Percentiles rank a stretch among this genome's conserved stretches.
Conservation (phyloP, 2,329 filamentous ascomycete genomes). For the Helminthosporium solani region DNA sequence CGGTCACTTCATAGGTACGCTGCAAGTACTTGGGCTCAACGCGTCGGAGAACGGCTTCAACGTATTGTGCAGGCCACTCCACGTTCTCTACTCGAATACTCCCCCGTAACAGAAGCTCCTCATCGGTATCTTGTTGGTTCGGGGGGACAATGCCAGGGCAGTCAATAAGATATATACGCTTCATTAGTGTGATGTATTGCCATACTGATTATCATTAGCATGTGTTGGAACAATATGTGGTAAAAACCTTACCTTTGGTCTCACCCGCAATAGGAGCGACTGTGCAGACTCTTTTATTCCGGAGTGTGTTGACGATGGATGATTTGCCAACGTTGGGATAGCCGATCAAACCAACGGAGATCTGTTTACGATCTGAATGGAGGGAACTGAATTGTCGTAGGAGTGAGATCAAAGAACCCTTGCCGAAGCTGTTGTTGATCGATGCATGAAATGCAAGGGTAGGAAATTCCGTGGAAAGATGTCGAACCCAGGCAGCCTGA, state of each 20-base stretch:
- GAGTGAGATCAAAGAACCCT: constrained; percentile 88
- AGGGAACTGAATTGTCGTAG: constrained; percentile 89
- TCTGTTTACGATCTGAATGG: constrained; percentile 88
- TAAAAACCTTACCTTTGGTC: constrained; percentile 60
- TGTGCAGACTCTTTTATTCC: constrained; percentile 90
- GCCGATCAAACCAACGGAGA: constrained; percentile 84
- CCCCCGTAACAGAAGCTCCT: constrained; percentile 85
- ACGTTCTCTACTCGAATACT: constrained; percentile 96
- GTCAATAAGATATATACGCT: constrained; percentile 91
- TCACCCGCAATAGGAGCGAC: constrained; percentile 94
- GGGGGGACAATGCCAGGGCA: constrained; percentile 96
- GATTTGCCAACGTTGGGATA: constrained; percentile 96
- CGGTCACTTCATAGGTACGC: constrained; percentile 85
- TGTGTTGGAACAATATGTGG: constrained; percentile 58
- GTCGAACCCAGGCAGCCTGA: constrained; percentile 89
- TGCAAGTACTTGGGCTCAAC: constrained; percentile 88
- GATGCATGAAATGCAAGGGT: constrained; percentile 93
- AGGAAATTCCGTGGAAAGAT: constrained; percentile 85
- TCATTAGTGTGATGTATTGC: constrained; percentile 97
- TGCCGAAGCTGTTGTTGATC: constrained; percentile 95
- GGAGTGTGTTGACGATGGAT: constrained; percentile 92
- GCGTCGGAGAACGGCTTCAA: constrained; percentile 74
- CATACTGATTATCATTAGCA: constrained; percentile 90
- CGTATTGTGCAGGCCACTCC: constrained; percentile 94
- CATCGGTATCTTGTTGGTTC: constrained; percentile 76